A percentile compares a stretch with the other conserved stretches of the same genome.
These are phyloP conservation scores for Arctium minus DNA, from an alignment of 129 eudicot species.

Conservation along the genomic window DNA sequence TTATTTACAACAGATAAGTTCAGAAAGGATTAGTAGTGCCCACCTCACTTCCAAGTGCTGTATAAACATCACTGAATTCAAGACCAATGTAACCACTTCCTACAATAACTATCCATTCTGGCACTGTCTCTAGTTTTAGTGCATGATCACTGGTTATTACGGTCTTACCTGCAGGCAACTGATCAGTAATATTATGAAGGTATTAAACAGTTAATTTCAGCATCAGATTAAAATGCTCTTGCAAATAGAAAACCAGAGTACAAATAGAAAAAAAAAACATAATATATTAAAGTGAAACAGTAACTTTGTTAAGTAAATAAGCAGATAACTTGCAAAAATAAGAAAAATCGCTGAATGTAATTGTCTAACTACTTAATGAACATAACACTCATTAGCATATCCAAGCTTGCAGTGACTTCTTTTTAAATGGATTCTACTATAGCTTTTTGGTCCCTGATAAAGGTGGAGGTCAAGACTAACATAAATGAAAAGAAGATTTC, in stretches of 20 bases:
- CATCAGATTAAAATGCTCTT: slow-evolving; percentile 6
- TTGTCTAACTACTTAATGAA: neutral
- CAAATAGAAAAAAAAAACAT: neutral
- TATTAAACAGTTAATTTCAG: neutral
- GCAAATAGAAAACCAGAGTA: slow-evolving; percentile 8
- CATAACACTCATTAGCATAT: neutral
- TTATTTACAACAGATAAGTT: neutral
- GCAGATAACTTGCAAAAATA: slow-evolving; percentile 5
- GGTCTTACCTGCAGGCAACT: slow-evolving; percentile 69
- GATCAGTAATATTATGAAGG: slow-evolving; percentile 4
- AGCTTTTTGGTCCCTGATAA: neutral
- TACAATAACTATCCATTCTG: slow-evolving; percentile 96
- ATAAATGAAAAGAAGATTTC: neutral
- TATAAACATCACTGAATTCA: slow-evolving; percentile 98
- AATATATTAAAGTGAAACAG: neutral
- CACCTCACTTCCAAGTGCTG: slow-evolving; percentile 99
- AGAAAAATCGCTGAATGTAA: neutral
- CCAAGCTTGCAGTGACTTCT: neutral
- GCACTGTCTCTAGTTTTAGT: slow-evolving; percentile 80
- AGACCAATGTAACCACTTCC: slow-evolving; percentile 99
- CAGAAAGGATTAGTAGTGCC: slow-evolving; percentile 12
- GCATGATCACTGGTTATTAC: slow-evolving; percentile 95
- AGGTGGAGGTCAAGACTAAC: neutral
- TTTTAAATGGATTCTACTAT: neutral
- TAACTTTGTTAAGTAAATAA: neutral